A percentile compares a stretch with the other conserved stretches of the same genome.
Evolutionary conservation across 2,329 filamentous ascomycete species (phyloP).

Genomic region (Xylariaceae sp.): DNA sequence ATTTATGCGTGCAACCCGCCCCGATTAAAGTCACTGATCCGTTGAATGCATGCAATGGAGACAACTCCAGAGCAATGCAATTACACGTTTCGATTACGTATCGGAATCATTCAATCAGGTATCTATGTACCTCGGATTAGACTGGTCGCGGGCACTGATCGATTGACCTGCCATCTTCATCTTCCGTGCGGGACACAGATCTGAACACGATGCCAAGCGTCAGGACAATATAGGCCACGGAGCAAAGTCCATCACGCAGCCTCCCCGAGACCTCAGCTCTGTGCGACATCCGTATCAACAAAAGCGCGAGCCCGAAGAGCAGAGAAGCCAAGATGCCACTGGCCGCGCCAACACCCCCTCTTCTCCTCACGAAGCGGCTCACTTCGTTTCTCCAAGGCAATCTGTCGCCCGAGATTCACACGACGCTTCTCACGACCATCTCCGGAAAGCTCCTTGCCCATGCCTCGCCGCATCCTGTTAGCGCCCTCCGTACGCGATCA

Average conservation of each 20-base stretch:
- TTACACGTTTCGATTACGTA: no score
- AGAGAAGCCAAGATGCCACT: constrained; percentile 22
- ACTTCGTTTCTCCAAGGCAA: constrained; percentile 56
- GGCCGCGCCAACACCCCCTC: constrained; percentile 44
- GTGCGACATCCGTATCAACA: background rate
- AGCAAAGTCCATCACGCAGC: background rate
- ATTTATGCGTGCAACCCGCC: no score
- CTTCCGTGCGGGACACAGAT: background rate
- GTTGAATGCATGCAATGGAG: no score
- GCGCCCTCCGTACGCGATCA: constrained; percentile 55
- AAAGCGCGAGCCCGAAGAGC: background rate
- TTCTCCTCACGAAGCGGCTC: constrained; percentile 61
- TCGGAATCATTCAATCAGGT: no score
- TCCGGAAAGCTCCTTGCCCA: constrained; percentile 61
- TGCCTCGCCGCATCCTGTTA: constrained; percentile 51
- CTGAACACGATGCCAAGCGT: background rate
- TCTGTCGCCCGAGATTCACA: constrained; percentile 52
- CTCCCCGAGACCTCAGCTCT: background rate
- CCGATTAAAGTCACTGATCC: no score
- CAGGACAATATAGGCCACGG: background rate
- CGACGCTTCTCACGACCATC: constrained; percentile 54
- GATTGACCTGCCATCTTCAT: no score
- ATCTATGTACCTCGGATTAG: no score
- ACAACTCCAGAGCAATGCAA: no score
- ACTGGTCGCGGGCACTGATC: no score